Percentiles rank a stretch among this genome's conserved stretches.
These are phyloP conservation scores for Talaromyces islandicus DNA, from an alignment of 2,329 filamentous ascomycete species.

Conservation along the genomic window DNA sequence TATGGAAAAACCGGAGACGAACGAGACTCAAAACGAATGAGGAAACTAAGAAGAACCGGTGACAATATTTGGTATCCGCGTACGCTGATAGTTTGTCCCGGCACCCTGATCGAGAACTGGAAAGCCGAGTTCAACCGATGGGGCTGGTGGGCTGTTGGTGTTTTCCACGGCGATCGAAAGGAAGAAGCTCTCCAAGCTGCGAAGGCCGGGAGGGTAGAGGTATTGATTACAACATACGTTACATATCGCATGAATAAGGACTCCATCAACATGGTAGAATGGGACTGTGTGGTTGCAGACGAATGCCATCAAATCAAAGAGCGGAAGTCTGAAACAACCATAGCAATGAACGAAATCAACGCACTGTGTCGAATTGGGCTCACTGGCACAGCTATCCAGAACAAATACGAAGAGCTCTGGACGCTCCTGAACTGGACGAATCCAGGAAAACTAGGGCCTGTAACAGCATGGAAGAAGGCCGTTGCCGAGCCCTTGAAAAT, in stretches of 20 bases:
- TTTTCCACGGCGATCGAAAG: constrained; percentile 69
- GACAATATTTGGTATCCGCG: constrained; percentile 70
- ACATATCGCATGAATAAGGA: constrained; percentile 75
- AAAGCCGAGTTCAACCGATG: constrained; percentile 76
- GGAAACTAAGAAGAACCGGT: constrained; percentile 65
- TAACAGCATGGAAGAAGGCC: constrained; percentile 69
- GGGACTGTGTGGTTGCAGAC: constrained; percentile 92
- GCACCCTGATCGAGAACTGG: constrained; percentile 87
- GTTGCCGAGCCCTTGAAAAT: constrained; percentile 76
- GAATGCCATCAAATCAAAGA: constrained; percentile 92
- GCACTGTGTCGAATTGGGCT: constrained; percentile 86
- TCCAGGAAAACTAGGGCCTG: constrained; percentile 63
- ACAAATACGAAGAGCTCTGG: constrained; percentile 97
- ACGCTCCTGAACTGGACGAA: constrained; percentile 95
- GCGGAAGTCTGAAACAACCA: constrained; percentile 66
- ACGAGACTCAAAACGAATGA: constrained; percentile 77
- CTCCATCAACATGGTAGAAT: constrained; percentile 75
- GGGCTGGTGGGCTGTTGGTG: constrained; percentile 91
- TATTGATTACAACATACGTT: constrained; percentile 89
- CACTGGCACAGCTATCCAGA: constrained; percentile 94
- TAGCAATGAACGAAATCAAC: constrained; percentile 85
- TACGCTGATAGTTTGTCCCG: constrained; percentile 81
- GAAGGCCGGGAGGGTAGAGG: constrained; percentile 69
- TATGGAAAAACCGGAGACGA: constrained; percentile 94
- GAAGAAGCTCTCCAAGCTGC: constrained; percentile 68